Conservation (phyloP, 805 yeast species). For the Metschnikowia continentalis region DNA sequence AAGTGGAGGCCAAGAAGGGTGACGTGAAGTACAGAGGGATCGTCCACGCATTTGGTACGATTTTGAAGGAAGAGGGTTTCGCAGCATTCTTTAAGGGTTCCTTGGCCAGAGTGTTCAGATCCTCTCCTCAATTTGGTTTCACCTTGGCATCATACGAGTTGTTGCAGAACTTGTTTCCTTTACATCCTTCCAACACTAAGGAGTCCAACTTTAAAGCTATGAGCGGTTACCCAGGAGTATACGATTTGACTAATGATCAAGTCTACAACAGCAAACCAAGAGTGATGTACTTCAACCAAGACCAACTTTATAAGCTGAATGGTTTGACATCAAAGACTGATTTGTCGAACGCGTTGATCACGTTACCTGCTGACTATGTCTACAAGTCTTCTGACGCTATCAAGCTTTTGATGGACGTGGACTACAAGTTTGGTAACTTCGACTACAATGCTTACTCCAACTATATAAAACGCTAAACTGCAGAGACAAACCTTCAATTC, state of each 20-base stretch:
- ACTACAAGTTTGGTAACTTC: conserved; percentile 57
- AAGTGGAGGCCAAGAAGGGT: conserved; percentile 73
- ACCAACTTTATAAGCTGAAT: conserved; percentile 32
- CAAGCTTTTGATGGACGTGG: conserved; percentile 58
- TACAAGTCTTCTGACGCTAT: conserved; percentile 60
- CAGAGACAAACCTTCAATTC: neutral
- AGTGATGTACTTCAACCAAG: conserved; percentile 33
- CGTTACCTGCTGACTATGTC: conserved; percentile 41
- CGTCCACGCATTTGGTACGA: conserved; percentile 68
- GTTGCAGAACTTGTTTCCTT: conserved; percentile 74
- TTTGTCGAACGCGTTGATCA: conserved; percentile 37
- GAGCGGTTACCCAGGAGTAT: conserved; percentile 44
- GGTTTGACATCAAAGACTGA: conserved; percentile 23
- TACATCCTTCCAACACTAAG: conserved; percentile 47
- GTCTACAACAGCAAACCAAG: conserved; percentile 38
- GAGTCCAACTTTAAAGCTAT: conserved; percentile 42
- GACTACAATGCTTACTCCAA: conserved; percentile 45
- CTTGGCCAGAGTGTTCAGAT: conserved; percentile 86
- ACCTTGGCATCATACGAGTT: conserved; percentile 96
- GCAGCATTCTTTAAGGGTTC: conserved; percentile 94
- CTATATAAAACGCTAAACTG: conserved; percentile 23
- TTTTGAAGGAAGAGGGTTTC: conserved; percentile 77
- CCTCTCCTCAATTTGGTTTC: conserved; percentile 97
- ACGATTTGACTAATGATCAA: conserved; percentile 36
- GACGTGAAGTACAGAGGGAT: conserved; percentile 77